Evolutionary conservation across 106 monocot genomes (phyloP).

Genomic region (Dendrobium catenatum): DNA sequence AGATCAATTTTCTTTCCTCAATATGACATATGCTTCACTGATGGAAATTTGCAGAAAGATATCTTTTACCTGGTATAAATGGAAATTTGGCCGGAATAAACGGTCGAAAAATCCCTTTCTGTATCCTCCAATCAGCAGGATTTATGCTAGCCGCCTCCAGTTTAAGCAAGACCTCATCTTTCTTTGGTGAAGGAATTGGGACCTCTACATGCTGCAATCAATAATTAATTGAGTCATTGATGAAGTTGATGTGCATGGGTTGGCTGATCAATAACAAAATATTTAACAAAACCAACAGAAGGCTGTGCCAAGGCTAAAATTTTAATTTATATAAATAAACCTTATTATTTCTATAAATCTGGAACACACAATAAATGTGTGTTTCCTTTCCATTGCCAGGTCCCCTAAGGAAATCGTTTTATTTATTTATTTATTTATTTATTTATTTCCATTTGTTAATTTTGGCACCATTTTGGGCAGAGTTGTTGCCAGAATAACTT

Average conservation of each 20-base stretch:
- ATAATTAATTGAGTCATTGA: not conserved
- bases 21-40: not conserved
- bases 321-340: not conserved
- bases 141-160: conserved; percentile 27
- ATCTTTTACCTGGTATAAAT: conserved; percentile 18
- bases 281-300: not conserved
- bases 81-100: conserved; percentile 25
- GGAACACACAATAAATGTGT: not conserved
- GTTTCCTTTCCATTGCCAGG: not conserved
- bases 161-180: conserved; percentile 24
- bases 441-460: too few species aligned
- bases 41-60: too few species aligned
- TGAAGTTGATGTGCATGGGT: not conserved
- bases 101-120: conserved; percentile 21
- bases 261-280: not conserved
- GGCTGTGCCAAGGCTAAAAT: not conserved
- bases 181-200: conserved; percentile 21
- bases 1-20: not conserved
- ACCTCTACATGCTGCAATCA: conserved; percentile 21
- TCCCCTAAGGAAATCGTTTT: not conserved
- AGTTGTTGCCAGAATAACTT: too few species aligned
- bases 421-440: too few species aligned
- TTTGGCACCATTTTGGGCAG: too few species aligned
- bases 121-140: conserved; percentile 25
- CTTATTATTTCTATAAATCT: not conserved